Percentiles rank a stretch among this genome's conserved stretches.
phyloP scores from a whole-genome alignment of 2,329 filamentous ascomycete genomes.

The Trichoderma harzianum region DNA sequence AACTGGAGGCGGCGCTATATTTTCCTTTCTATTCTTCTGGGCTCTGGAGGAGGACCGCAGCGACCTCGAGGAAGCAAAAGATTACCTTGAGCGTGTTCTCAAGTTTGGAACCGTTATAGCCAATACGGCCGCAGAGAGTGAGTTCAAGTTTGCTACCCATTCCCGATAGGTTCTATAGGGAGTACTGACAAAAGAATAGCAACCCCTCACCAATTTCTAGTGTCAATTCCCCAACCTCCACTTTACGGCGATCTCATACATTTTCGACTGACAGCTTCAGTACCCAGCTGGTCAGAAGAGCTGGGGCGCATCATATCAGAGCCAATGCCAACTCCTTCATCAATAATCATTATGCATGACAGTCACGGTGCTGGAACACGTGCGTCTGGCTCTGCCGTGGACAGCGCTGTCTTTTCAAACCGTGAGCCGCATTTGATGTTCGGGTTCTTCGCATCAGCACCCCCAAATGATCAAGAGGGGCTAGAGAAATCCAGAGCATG shows the following conservation, averaged over 20 bases:
- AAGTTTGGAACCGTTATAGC: background rate
- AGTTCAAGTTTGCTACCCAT: background rate
- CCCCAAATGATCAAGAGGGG: background rate
- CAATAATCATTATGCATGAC: background rate
- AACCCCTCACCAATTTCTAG: background rate
- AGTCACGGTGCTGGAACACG: background rate
- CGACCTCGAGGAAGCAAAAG: slow-evolving; percentile 1
- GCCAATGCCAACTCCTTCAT: background rate
- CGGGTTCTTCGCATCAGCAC: background rate
- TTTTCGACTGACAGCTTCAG: background rate
- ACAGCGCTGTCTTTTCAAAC: background rate
- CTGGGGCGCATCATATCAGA: background rate
- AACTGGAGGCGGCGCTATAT: background rate
- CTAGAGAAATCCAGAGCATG: background rate
- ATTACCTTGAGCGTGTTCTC: background rate
- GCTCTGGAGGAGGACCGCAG: background rate
- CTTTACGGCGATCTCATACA: background rate
- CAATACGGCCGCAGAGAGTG: background rate
- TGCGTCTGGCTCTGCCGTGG: background rate
- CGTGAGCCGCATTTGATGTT: slow-evolving; percentile 9
- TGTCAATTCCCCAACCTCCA: background rate
- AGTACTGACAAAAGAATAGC: background rate
- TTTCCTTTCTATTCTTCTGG: background rate
- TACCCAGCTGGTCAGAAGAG: background rate
- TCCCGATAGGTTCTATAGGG: too few relatives aligned